phyloP scores from a whole-genome alignment of 108 stramenopile species.

The Aureococcus anophagefferens region DNA sequence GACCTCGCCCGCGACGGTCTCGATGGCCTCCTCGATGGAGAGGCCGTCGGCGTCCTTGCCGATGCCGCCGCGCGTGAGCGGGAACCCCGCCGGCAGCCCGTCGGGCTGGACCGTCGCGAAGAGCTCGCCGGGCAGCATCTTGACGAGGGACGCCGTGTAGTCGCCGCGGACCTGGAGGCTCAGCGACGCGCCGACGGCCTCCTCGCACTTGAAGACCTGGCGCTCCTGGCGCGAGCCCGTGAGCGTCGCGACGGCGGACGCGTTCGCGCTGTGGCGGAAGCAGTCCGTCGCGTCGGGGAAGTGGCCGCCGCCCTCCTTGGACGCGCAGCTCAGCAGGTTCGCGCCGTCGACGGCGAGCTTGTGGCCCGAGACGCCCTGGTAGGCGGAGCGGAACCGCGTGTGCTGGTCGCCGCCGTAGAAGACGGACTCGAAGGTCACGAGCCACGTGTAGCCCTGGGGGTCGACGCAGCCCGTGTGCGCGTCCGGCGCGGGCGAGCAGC shows the following conservation, averaged over 20 bases:
- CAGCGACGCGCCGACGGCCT: background rate
- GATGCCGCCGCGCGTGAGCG: background rate
- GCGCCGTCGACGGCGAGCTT: conserved; percentile 39
- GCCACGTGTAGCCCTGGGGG: conserved; percentile 38
- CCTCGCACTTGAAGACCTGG: background rate
- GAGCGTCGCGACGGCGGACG: background rate
- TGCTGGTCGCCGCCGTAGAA: conserved; percentile 36
- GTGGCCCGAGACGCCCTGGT: conserved; percentile 26
- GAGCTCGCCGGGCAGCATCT: background rate
- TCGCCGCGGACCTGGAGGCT: background rate
- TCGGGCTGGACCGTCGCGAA: too few species aligned
- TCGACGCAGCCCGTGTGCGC: background rate
- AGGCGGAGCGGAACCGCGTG: conserved; percentile 15
- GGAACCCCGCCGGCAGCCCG: background rate
- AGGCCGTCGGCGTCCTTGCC: background rate
- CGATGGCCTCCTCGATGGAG: conserved; percentile 3
- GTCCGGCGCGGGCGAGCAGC: conserved; percentile 18
- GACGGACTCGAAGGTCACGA: conserved; percentile 42
- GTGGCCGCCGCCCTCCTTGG: background rate
- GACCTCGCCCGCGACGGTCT: background rate
- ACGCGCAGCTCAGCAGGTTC: conserved; percentile 30
- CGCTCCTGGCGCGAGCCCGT: background rate
- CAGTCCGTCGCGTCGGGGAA: background rate
- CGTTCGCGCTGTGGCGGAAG: background rate
- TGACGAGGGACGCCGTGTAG: background rate